A percentile compares a stretch with the other conserved stretches of the same genome.
Evolutionary conservation across 129 eudicot genomes (phyloP).

Genomic region (Scalesia atractyloides): DNA sequence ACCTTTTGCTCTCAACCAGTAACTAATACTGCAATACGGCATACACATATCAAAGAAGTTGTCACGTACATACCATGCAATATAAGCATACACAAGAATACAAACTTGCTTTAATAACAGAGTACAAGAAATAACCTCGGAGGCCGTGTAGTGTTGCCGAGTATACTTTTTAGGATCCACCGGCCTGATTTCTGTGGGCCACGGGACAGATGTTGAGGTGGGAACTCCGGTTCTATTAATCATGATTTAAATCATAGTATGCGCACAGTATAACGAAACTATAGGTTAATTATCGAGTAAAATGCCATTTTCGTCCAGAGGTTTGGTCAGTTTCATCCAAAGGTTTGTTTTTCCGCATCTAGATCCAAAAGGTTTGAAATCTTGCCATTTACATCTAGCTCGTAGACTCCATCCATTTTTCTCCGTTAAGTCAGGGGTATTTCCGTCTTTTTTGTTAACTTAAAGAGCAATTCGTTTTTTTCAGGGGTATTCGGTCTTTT

Average conservation of each 20-base stretch:
- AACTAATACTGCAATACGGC: constrained; percentile 57
- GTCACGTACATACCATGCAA: constrained; percentile 12
- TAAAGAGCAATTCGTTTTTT: no score
- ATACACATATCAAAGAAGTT: constrained; percentile 16
- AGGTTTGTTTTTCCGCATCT: no score
- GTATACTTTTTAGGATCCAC: constrained; percentile 59
- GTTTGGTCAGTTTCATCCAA: no score
- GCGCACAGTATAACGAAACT: background rate
- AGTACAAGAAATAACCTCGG: constrained; percentile 57
- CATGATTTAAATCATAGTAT: background rate
- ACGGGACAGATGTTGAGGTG: constrained; percentile 54
- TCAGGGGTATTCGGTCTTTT: no score
- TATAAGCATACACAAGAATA: constrained; percentile 13
- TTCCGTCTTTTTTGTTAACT: no score
- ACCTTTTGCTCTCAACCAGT: constrained; percentile 96
- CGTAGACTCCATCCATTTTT: no score
- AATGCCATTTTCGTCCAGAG: no score
- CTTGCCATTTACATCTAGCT: no score
- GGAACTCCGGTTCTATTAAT: constrained; percentile 61
- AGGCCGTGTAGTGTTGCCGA: constrained; percentile 52
- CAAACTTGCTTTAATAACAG: background rate
- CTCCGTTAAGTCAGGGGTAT: no score
- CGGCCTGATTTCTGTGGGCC: constrained; percentile 94
- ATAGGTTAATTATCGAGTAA: background rate
- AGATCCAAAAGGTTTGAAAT: no score